phyloP scores from a whole-genome alignment of 495 filamentous ascomycete species.

The Aspergillus wentii region DNA sequence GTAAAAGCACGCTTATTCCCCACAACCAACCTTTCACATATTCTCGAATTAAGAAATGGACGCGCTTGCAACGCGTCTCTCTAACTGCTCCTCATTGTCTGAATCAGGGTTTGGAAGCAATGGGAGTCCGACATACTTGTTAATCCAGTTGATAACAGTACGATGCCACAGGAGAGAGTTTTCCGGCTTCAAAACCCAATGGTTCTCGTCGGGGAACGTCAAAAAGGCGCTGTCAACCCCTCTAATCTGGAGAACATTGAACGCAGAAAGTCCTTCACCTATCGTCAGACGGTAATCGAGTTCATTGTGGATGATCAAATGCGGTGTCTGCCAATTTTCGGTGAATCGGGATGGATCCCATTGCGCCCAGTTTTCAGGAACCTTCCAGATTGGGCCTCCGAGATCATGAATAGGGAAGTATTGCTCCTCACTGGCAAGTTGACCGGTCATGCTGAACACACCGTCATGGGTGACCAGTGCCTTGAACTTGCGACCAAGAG shows the following conservation, averaged over 20 bases:
- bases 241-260: conserved; percentile 77
- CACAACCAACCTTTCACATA: too few relatives aligned
- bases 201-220: conserved; percentile 78
- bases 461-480: conserved; percentile 91
- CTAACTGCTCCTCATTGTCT: conserved; percentile 1
- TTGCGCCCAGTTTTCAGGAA: conserved; percentile 67
- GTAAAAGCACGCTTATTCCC: too few relatives aligned
- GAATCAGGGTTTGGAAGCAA: conserved; percentile 14
- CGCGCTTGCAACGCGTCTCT: conserved; percentile 17
- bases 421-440: conserved; percentile 77
- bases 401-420: conserved; percentile 88
- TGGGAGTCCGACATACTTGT: conserved; percentile 64
- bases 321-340: conserved; percentile 77
- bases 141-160: conserved; percentile 86
- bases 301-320: conserved; percentile 86
- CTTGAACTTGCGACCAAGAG: conserved; percentile 68
- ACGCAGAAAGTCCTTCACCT: conserved; percentile 75
- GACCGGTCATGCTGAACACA: conserved; percentile 71
- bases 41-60: conserved; percentile 16
- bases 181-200: conserved; percentile 91
- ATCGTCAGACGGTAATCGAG: conserved; percentile 87
- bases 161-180: conserved; percentile 88
- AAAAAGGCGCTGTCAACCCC: conserved; percentile 51
- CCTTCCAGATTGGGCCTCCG: conserved; percentile 67
- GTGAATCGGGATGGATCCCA: conserved; percentile 76